Base-by-base conservation (phyloP, 371 early-diverging fungal genomes). In the Mortierella sp. region DNA sequence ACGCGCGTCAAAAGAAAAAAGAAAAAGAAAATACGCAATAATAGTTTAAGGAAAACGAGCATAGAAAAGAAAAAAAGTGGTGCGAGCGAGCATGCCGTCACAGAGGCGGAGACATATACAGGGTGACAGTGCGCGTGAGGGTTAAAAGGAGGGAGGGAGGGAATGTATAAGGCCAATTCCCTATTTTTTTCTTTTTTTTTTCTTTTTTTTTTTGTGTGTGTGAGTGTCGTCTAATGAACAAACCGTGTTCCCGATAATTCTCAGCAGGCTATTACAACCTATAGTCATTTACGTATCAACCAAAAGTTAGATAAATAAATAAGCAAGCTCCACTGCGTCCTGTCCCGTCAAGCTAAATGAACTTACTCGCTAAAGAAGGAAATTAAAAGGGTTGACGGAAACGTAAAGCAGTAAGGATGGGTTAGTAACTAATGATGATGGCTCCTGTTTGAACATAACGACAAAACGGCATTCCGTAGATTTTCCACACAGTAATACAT, bases 401-500 rank as follows among this genome's bases (percentile, higher is more conserved):
- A n/a, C 37, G 39, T 20, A 37, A 37, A 58, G n/a, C 12, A 18
- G 32, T 26, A 58, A 8, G 20, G 24, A 24, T 1, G n/a, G 5
- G 52, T 52, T 52, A 24, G 52, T 52, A 22, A 52, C 9, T 20
- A 52, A 3, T 24, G 24, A 8, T 22, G 22, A n/a, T 16, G 9
- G 20, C 9, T 24, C 2, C 20, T 20, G 24, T 30, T 10, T 22
- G 28, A 12, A 55, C 57, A 55, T 58, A 20, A 0, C 20, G 18
- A 6, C 26, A 60, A 32, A 37, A 12, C n/a, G n/a, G n/a, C n/a
- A n/a, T n/a, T n/a, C n/a, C n/a, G n/a, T 60, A 60, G 6, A 9
- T 9, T 37, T 37, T 57, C 58, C 39, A 61, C 20, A 61, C 20
- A 9, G 18, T 26, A 43, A n/a, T 14, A 75, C 77, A 87, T 87